A percentile compares a stretch with the other conserved stretches of the same genome.
These are phyloP conservation scores for Taxillus chinensis DNA, from an alignment of 164 flowering plant genomes.

Conservation along the genomic window DNA sequence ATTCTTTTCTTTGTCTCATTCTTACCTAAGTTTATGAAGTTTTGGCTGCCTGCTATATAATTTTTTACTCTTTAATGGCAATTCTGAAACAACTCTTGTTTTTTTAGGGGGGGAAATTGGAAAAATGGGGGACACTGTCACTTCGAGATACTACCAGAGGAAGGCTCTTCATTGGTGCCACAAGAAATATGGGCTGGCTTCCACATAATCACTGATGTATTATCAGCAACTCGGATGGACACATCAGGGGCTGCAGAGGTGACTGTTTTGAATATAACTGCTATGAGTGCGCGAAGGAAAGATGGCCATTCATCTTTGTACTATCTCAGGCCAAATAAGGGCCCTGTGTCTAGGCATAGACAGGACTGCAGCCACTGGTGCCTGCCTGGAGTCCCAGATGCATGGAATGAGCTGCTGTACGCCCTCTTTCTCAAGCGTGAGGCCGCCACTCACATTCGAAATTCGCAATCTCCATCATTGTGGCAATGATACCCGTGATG, in stretches of 20 bases:
- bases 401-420: conserved; percentile 83
- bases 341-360: conserved; percentile 55
- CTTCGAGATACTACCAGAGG: conserved; percentile 65
- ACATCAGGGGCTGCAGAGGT: conserved; percentile 15
- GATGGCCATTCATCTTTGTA: conserved; percentile 86
- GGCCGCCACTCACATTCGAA: conserved; percentile 5
- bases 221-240: conserved; percentile 21
- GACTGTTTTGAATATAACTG: conserved; percentile 50
- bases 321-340: conserved; percentile 33
- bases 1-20: no score
- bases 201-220: conserved; percentile 25
- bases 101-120: conserved; percentile 85
- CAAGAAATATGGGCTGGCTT: conserved; percentile 32
- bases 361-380: conserved; percentile 99
- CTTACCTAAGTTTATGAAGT: no score
- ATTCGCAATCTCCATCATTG: conserved; percentile 20
- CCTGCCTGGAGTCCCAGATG: conserved; percentile 90
- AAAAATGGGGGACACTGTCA: conserved; percentile 77
- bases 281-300: conserved; percentile 60
- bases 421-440: conserved; percentile 45
- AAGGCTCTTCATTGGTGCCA: conserved; percentile 40
- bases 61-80: no score
- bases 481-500: no score
- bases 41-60: no score
- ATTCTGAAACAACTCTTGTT: no score